Base-by-base conservation (phyloP, 768 basidiomycete species). In the Termitomyces sp. region DNA sequence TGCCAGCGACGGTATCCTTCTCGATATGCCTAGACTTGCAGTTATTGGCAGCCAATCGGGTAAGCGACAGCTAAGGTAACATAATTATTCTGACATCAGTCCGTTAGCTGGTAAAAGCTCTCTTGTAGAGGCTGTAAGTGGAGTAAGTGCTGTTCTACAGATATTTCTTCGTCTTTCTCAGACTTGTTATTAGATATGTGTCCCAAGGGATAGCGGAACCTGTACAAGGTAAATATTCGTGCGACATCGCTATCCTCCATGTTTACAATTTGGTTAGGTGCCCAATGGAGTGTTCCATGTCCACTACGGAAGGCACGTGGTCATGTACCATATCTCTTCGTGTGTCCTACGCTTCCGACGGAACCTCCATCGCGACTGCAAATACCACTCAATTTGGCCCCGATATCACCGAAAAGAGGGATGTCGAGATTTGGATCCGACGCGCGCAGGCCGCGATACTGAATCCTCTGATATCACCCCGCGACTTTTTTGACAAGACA, bases 381-480 rank as follows among this genome's bases (percentile, higher is more conserved):
- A 46, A 12, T 8, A 62, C 58, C 1, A 40, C 66, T 62, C 10
- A 65, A 1, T 88, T 87, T 64, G 82, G 83, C 0, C 62, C 66
- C 0, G 30, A 63, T 2, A 68, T 86, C 35, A 70, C 70, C 4
- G 65, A 83, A 49, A 80, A 75, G 48, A 35, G 44, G 1, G 63
- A 71, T 0, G 79, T 89, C 7, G 86, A 87, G 57, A 63, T 78
- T 3, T 76, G 75, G 70, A 73, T 88, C 13, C 78, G 84, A 30
- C 75, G 86, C 3, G 86, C 87, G 0, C 86, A 88, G 64, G 75
- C 79, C 0, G 85, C 85, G 0, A 74, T 86, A 26, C 72, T 88
- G 9, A 77, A 78, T 55, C 82, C 82, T 0, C 68, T 72, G 12
- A 56, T 76, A 13, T 55, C 71, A 7, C 57, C 41, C 13, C 41